phyloP scores from a whole-genome alignment of 306 rosid species.

The Alnus glutinosa region DNA sequence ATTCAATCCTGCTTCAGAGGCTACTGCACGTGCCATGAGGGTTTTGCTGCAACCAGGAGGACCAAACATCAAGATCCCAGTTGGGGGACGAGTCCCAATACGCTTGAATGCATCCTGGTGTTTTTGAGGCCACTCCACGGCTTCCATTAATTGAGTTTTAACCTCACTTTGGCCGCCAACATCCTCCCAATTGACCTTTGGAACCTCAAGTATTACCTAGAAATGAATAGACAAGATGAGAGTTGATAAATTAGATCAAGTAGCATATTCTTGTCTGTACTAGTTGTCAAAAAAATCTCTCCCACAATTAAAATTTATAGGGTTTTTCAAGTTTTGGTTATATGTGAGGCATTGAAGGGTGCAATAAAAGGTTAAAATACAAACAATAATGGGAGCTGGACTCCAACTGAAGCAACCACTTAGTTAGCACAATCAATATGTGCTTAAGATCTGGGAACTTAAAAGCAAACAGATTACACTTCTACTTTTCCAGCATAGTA shows the following conservation, averaged over 20 bases:
- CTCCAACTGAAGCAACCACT: not conserved
- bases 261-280: not conserved
- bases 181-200: slow-evolving; percentile 92
- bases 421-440: not conserved
- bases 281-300: not conserved
- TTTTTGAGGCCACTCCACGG: slow-evolving; percentile 93
- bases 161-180: slow-evolving; percentile 94
- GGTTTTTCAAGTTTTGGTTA: not conserved
- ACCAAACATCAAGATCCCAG: slow-evolving; percentile 81
- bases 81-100: slow-evolving; percentile 81
- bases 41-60: slow-evolving; percentile 99
- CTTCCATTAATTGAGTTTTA: slow-evolving; percentile 80
- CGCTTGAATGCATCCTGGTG: slow-evolving; percentile 79
- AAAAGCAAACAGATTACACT: not conserved
- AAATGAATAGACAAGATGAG: slow-evolving; percentile 6
- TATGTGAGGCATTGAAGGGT: not conserved
- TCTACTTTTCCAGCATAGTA: not conserved
- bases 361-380: not conserved
- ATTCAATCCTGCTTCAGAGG: slow-evolving; percentile 85
- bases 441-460: not conserved
- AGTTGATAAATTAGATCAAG: not conserved
- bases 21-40: slow-evolving; percentile 93
- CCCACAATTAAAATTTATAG: not conserved
- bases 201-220: slow-evolving; percentile 89
- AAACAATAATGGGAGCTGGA: not conserved